Evolutionary conservation across 176 grass and related monocot genomes (phyloP), one percentile per base, ranked within the genome.

Genomic region (Phoenix roebelenii): DNA sequence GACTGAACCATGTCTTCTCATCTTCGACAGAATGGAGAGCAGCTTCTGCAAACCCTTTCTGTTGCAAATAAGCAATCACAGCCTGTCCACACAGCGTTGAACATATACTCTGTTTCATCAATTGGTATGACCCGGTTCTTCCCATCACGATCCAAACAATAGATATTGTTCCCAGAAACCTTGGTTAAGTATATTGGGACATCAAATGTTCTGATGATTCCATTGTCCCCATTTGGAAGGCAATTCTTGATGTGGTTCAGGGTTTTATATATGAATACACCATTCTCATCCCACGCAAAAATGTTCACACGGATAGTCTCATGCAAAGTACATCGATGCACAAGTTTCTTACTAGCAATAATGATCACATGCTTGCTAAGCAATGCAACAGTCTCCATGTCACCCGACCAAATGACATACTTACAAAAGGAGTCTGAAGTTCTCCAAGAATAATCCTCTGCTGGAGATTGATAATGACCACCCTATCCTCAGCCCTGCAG

Each of bases 11-110:
- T 18, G 87, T 98, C 73, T 81, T 91, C 71, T 98, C 92, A 78
- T 97, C 92, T 79, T 90, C 91, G 16, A 97, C 92, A 66, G 91
- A 97, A 73, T 97, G 92, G n/a, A 98, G 93, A 53, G 93, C 93
- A 67, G 92, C 93, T 78, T 98, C 93, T 54, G 93, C 87, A 76
- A 98, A 98, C 0, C 93, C 93, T 68, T 98, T 98, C 59, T 92
- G 87, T 50, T 98, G 93, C 18, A 98, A 80, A 85, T 98, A 98
- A 73, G 93, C 79, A 71, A 98, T 98, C 59, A 98, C 79, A 49
- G 93, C 84, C 52, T 98, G 93, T 23, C 93, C 93, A 75, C 93
- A 98, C 14, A 98, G 50, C 72, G 88, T 84, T 18, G 93, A 98
- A 98, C 66, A 92, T 88, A 76, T 92, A 98, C 57, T 98, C 93